Evolutionary conservation across 2,329 filamentous ascomycete genomes (phyloP), one percentile per base, ranked within the genome.

Genomic region (Hypoxylon rubiginosum): DNA sequence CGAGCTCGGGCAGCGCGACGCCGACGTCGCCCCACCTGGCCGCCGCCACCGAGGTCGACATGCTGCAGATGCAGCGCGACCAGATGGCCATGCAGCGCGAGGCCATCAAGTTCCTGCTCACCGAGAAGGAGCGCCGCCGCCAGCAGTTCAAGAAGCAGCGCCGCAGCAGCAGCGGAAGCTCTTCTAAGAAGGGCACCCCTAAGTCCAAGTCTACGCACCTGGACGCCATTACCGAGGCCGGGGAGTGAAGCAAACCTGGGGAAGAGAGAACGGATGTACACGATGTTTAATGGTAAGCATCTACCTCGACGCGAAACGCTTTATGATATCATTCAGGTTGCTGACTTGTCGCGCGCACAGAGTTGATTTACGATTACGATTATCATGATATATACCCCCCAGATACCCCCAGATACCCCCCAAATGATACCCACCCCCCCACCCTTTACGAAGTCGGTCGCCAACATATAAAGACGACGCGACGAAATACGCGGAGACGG

Each of bases 101-200:
- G 78, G 82, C 83, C 51, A 75, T 87, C 68, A 81, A 83, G 69
- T 80, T 83, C 70, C 73, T 87, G 52, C 76, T 84, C 68, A 75
- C 73, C 70, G 86, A 88, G 80, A 87, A 87, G 83, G 86, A 88
- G 79, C 80, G 82, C 58, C 81, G 85, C 41, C 81, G 82, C 66
- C 79, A 82, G 68, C 71, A 73, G 58, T 43, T 59, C 36, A 73
- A 71, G 71, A 70, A 64, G 51, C 69, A 67, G 63, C 76, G 77
- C 48, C 69, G 71, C 50, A 69, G 71, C 60, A 64, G 72, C 54
- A 78, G 77, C 67, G 76, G 77, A 52, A 74, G 77, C 68, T 74
- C 75, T 36, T 74, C 75, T 32, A 88, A 86, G 81, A 86, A 84
- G 76, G 80, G 79, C 70, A 80, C 79, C 70, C 76, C 80, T 73